Base-by-base conservation (phyloP, 2,329 filamentous ascomycete species). In the Balansia obtecta region DNA sequence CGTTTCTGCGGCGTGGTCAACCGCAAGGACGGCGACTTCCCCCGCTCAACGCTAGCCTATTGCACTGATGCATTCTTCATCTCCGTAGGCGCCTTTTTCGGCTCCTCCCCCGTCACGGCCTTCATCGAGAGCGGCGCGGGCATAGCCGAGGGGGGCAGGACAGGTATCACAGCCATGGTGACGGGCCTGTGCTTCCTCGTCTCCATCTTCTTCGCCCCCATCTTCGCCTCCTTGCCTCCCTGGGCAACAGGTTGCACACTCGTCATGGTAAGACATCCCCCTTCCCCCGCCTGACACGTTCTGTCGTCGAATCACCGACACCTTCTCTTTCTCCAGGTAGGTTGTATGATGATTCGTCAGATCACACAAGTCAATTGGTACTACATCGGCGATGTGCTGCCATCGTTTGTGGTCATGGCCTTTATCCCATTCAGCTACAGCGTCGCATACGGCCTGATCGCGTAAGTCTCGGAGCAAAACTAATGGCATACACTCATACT, bases 381-480 rank as follows among this genome's bases (percentile, higher is more conserved):
- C 18, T 88, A 87, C 57, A 80, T 87, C 48, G 85, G 85, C 46
- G 85, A 89, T 54, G 82, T 85, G 0, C 71, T 88, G 2, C 85
- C 85, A 0, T 86, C 85, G 0, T 88, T 88, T 65, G 72, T 88
- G 33, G 86, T 85, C 4, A 79, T 88, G 57, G 78, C 79, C 1
- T 78, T 86, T 50, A 88, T 89, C 69, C 85, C 85, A 0, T 86
- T 88, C 62, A 87, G 80, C 55, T 89, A 88, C 72, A 86, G 82
- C 48, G 85, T 87, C 45, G 84, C 85, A 8, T 88, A 88, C 55
- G 85, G 85, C 16, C 75, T 89, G 30, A 86, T 88, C 57, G 84
- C 78, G 77, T 80, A 63, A 69, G 75, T 71, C 2, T n/a, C n/a
- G 16, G 12, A 11, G 6, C 22, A 27, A n/a, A n/a, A n/a, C n/a